Base-by-base conservation (phyloP, 1,284 basidiomycete genomes). In the Cutaneotrichosporon cutaneum region DNA sequence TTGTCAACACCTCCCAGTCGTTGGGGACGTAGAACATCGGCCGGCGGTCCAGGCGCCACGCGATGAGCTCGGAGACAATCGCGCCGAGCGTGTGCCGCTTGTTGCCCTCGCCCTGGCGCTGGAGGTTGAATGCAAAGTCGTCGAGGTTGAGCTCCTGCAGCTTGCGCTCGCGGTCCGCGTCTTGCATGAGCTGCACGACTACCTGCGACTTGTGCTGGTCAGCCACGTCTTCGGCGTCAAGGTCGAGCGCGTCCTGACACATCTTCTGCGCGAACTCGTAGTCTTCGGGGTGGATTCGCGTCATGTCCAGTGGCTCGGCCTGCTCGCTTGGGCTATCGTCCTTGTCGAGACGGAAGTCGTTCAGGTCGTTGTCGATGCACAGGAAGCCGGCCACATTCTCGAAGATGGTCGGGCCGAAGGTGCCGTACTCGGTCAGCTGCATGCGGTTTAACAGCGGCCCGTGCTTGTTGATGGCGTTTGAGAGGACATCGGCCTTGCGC, bases 181-280 rank as follows among this genome's bases (percentile, higher is more conserved):
- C 90, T 53, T 87, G 84, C 88, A 97, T 92, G 74, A 99, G 88
- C 58, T 89, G 82, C 48, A 94, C 88, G 10, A 94, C 91, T 57
- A 90, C 86, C 7, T 75, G 75, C 4, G 94, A 96, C 39, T 92
- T 90, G 74, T 94, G 90, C 69, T 92, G 88, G 69, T 91, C 91
- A 63, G 90, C 89, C 32, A 92, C 84, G 77, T 98, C 94, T 75
- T 97, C 94, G 72, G 94, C 92, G 70, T 97, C 94, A 35, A 93
- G 85, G 72, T 97, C 95, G 26, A 98, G 85, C 8, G 95, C 93
- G 77, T 98, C 95, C 13, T 92, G 92, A 36, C 96, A 95, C 93
- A 99, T 98, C 82, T 99, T 98, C 51, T 93, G 88, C 1, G 96
- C 95, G 59, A 98, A 85, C 72, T 97, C 93, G 77, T 99, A 99